Base-by-base conservation (phyloP, 2,329 filamentous ascomycete genomes). In the Magnaporthiopsis rhizophila region DNA sequence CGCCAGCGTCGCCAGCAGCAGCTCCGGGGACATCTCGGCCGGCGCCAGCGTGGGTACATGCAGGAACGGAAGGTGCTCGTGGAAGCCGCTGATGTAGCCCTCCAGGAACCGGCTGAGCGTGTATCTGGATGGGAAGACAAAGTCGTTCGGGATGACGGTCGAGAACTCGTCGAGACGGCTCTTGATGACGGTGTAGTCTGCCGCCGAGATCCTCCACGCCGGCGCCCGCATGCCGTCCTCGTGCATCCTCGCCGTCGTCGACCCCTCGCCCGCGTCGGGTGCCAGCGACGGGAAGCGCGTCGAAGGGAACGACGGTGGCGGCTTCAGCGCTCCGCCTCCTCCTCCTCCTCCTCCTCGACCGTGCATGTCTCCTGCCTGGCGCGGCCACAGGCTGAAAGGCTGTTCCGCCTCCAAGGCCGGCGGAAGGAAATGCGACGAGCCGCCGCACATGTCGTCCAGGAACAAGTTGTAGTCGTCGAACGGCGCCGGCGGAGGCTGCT, bases 91-190 rank as follows among this genome's bases (percentile, higher is more conserved):
- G 63, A 90, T 83, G 69, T 90, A 91, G 1, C 87, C 88, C 65
- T 89, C 87, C 38, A 91, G 74, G 67, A 90, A 91, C 45, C 89
- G 78, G 3, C 86, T 87, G 34, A 91, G 72, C 0, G 89, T 89
- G 68, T 90, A 83, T 3, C 88, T 82, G 5, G 88, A 90, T 1
- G 89, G 88, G 62, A 91, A 83, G 3, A 85, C 81, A 68, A 91
- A 91, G 68, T 86, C 85, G 63, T 75, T 78, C 0, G 86, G 84
- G 28, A 89, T 73, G 5, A 87, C 82, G 0, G 81, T 78, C 0
- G 84, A 83, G 67, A 88, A 89, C 66, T 87, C 84, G 26, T 85
- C 80, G 0, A 89, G 73, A n/a, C 83, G 80, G 64, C 79, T 83
- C 69, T 83, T 83, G 64, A 88, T 85, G 13, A 80, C 75, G 5